Evolutionary conservation across 495 filamentous ascomycete genomes (phyloP).

Genomic region (Tuber borchii): DNA sequence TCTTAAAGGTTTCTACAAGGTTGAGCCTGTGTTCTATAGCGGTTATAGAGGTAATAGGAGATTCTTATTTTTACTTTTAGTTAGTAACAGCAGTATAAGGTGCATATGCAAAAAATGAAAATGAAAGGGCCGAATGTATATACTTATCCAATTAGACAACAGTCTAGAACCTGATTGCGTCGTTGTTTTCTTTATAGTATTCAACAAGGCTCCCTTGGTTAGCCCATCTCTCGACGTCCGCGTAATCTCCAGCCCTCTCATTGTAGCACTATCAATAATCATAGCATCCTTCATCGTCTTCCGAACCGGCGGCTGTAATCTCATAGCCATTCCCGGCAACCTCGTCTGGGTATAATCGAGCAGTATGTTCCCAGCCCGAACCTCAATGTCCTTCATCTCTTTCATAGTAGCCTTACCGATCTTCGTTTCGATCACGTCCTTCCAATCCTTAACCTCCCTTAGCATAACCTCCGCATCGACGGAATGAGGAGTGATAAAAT

Average conservation of each 20-base stretch:
- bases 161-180: slow-evolving; percentile 85
- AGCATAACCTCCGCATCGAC: slow-evolving; percentile 6
- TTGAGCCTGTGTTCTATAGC: slow-evolving; percentile 77
- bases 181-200: slow-evolving; percentile 78
- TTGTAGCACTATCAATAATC: slow-evolving; percentile 82
- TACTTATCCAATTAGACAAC: slow-evolving; percentile 75
- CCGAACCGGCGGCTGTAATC: slow-evolving; percentile 73
- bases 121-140: slow-evolving; percentile 20
- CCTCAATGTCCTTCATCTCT: slow-evolving; percentile 50
- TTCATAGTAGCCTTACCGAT: slow-evolving; percentile 46
- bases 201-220: slow-evolving; percentile 75
- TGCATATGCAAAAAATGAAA: background rate
- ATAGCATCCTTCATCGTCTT: slow-evolving; percentile 68
- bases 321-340: slow-evolving; percentile 71
- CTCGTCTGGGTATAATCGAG: slow-evolving; percentile 75
- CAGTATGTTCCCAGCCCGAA: slow-evolving; percentile 64
- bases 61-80: slow-evolving; percentile 45
- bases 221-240: slow-evolving; percentile 69
- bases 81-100: slow-evolving; percentile 13
- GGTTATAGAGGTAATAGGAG: slow-evolving; percentile 74
- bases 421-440: slow-evolving; percentile 64
- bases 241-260: slow-evolving; percentile 83
- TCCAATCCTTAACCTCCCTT: slow-evolving; percentile 49
- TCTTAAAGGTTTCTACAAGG: slow-evolving; percentile 67
- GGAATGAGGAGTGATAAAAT: slow-evolving; percentile 28